These are phyloP conservation scores for Gyromitra esculenta DNA, from an alignment of 2,329 filamentous ascomycete genomes.

Conservation along the genomic window DNA sequence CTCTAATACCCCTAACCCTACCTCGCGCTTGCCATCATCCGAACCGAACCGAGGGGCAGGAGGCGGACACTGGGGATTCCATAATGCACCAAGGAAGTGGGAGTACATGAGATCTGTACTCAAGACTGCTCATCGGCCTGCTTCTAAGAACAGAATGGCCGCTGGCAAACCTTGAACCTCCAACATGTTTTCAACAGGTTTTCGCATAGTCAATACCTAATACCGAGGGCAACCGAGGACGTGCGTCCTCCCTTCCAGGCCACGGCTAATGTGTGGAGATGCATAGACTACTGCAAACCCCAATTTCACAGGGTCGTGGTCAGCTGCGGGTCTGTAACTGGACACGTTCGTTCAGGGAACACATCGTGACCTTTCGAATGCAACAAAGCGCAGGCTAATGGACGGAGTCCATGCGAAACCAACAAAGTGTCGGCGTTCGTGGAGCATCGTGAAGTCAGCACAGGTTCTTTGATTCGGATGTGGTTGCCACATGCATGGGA, in stretches of 20 bases:
- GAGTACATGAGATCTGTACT: background rate
- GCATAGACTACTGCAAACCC: slow-evolving; percentile 15
- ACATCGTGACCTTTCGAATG: slow-evolving; percentile 33
- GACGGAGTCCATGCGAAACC: slow-evolving; percentile 4
- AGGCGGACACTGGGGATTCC: background rate
- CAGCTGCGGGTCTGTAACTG: background rate
- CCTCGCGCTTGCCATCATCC: background rate
- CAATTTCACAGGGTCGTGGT: background rate
- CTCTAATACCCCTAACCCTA: slow-evolving; percentile 8
- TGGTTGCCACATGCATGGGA: slow-evolving; percentile 21
- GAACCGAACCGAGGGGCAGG: background rate
- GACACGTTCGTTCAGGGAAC: background rate
- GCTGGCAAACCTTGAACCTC: background rate
- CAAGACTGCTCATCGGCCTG: background rate
- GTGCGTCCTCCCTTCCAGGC: background rate
- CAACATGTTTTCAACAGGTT: slow-evolving; percentile 9
- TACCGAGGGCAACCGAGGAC: slow-evolving; percentile 22
- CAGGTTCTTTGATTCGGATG: slow-evolving; percentile 24
- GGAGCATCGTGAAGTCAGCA: slow-evolving; percentile 5
- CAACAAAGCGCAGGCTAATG: slow-evolving; percentile 36
- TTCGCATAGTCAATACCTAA: background rate
- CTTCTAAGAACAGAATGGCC: background rate
- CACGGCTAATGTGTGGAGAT: slow-evolving; percentile 6
- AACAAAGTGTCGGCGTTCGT: background rate
- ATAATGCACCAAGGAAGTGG: background rate